Evolutionary conservation across 768 basidiomycete species (phyloP), one percentile per base, ranked within the genome.

Genomic region (Mycena olivaceomarginata): DNA sequence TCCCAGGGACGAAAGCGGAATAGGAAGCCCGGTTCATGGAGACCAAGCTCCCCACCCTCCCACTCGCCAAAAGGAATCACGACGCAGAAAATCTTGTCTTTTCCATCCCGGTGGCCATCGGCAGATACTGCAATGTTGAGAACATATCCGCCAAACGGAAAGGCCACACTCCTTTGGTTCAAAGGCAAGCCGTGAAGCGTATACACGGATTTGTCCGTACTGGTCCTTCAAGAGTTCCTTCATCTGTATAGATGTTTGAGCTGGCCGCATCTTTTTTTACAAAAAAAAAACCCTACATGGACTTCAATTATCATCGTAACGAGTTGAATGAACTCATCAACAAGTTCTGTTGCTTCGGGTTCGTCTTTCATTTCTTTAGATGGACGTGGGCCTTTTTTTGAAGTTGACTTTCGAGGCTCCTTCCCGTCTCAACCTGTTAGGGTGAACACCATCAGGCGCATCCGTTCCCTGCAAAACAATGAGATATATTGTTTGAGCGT

Each of bases 21-120:
- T 18, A 81, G 75, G 11, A 84, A 48, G 15, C 84, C 83, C 40
- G 74, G 74, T 67, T 85, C 82, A 62, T 75, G 40, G 3, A 85
- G 63, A 20, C 69, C 65, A 2, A 85, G 53, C 18, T 83, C 81
- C 18, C 83, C 85, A 41, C 83, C 84, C 67, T 57, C 39, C 63
- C 80, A 83, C 45, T 80, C 72, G 4, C 78, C 72, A 56, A 81
- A 63, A 31, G 71, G 69, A 22, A 83, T 74, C 31, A 85, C 76
- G 45, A 83, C 63, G 72, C 85, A 85, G 15, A 85, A 41, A 10
- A 63, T 31, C 22, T 76, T 25, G 77, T 84, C 82, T 12, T 67
- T 39, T 5, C n/a, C 31, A 69, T 85, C 82, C 12, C 75, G 66
- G 74, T 85, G 84, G 13, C 60, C 69, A 15, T 41, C 6, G 13